Percentiles rank a stretch among this genome's conserved stretches.
Conservation (phyloP, 768 basidiomycete species). For the Cyclocybe aegerita region DNA sequence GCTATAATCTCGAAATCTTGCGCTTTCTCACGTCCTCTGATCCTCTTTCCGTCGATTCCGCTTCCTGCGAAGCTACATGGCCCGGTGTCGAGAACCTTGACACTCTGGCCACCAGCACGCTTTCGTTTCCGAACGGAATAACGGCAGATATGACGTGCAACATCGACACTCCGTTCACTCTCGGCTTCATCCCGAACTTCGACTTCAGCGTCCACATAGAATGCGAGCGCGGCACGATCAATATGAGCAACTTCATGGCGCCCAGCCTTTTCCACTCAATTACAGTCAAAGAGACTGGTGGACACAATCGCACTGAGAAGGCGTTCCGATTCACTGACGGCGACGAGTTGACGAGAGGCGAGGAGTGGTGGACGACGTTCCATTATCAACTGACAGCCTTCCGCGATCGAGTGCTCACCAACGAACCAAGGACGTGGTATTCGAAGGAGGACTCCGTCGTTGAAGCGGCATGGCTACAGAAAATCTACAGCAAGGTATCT, state of each 20-base stretch:
- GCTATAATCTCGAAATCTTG: constrained; percentile 41
- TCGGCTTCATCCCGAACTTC: constrained; percentile 49
- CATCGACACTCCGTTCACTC: constrained; percentile 35
- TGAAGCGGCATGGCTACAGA: constrained; percentile 39
- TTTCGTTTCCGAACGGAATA: constrained; percentile 37
- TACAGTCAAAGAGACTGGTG: constrained; percentile 30
- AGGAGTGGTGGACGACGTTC: constrained; percentile 60
- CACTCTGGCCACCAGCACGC: constrained; percentile 32
- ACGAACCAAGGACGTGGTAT: constrained; percentile 44
- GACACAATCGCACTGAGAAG: constrained; percentile 39
- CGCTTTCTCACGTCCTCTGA: constrained; percentile 42
- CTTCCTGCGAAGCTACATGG: constrained; percentile 20
- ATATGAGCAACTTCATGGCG: constrained; percentile 39
- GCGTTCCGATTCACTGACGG: constrained; percentile 44
- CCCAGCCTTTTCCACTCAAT: constrained; percentile 50
- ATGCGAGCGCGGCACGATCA: constrained; percentile 43
- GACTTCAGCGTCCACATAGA: constrained; percentile 31
- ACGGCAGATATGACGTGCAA: constrained; percentile 33
- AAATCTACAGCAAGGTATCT: constrained; percentile 31
- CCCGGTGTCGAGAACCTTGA: constrained; percentile 30
- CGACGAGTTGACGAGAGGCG: constrained; percentile 33
- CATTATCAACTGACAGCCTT: constrained; percentile 62
- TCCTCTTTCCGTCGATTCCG: constrained; percentile 38
- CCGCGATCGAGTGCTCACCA: constrained; percentile 54
- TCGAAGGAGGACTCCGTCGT: constrained; percentile 32